phyloP scores from a whole-genome alignment of 2,329 filamentous ascomycete species.

The Alternaria viburni region DNA sequence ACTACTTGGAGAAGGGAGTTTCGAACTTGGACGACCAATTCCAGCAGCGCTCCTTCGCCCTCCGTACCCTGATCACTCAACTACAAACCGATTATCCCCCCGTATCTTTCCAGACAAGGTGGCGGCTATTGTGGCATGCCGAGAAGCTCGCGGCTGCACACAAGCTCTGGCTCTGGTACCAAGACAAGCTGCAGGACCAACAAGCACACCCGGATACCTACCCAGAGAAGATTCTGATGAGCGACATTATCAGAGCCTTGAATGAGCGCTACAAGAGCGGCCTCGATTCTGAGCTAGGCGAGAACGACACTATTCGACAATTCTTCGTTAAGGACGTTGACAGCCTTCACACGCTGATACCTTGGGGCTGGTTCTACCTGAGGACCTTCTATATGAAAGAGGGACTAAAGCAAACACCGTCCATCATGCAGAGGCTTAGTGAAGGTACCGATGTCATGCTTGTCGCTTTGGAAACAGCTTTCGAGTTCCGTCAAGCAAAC shows the following conservation, averaged over 20 bases:
- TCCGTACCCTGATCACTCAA: slow-evolving; percentile 76
- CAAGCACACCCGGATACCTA: slow-evolving; percentile 63
- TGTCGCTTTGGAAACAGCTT: slow-evolving; percentile 67
- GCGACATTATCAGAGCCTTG: slow-evolving; percentile 76
- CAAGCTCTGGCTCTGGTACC: slow-evolving; percentile 81
- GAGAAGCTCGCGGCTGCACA: slow-evolving; percentile 86
- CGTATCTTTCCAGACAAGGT: slow-evolving; percentile 72
- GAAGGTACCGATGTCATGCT: slow-evolving; percentile 81
- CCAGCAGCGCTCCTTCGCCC: slow-evolving; percentile 71
- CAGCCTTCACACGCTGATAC: slow-evolving; percentile 75
- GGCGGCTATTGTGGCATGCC: slow-evolving; percentile 84
- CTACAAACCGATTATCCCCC: slow-evolving; percentile 68
- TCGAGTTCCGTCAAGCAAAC: slow-evolving; percentile 74
- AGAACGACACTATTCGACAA: slow-evolving; percentile 79
- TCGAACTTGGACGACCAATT: slow-evolving; percentile 84
- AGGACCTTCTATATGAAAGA: slow-evolving; percentile 76
- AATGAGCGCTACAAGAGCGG: slow-evolving; percentile 77
- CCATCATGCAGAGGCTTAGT: slow-evolving; percentile 53
- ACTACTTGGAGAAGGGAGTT: slow-evolving; percentile 74
- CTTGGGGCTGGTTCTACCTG: slow-evolving; percentile 72
- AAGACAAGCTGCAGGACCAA: slow-evolving; percentile 74
- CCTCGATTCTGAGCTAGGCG: slow-evolving; percentile 67
- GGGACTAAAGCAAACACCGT: slow-evolving; percentile 63
- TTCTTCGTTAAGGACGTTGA: slow-evolving; percentile 76
- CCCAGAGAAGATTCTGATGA: slow-evolving; percentile 72